A percentile compares a stretch with the other conserved stretches of the same genome.
These are phyloP conservation scores for Eutrema salsugineum DNA, from an alignment of 441 rosid species.

Conservation along the genomic window DNA sequence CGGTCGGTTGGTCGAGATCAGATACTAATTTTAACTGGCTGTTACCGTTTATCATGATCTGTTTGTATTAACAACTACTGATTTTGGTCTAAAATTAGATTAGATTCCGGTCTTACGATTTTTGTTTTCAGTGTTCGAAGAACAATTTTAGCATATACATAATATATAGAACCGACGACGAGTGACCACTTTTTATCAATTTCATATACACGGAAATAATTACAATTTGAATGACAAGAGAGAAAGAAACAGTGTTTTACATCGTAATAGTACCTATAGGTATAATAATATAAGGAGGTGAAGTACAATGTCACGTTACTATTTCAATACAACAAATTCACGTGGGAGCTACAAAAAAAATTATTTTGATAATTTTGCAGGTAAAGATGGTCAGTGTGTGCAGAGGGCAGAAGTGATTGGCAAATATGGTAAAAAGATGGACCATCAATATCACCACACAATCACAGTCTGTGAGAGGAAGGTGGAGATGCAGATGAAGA, in stretches of 20 bases:
- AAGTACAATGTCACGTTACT: constrained; percentile 28
- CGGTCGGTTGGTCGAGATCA: constrained; percentile 24
- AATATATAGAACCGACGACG: constrained; percentile 9
- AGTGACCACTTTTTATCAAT: constrained; percentile 14
- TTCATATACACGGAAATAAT: constrained; percentile 15
- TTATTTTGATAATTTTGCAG: constrained; percentile 23
- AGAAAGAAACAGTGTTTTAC: constrained; percentile 26
- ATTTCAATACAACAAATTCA: constrained; percentile 32
- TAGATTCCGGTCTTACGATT: not conserved
- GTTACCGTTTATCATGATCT: not conserved
- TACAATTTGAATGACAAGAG: constrained; percentile 24
- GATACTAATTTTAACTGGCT: not conserved
- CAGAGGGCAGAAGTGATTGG: constrained; percentile 35
- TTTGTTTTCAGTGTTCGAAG: not conserved
- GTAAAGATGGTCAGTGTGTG: constrained; percentile 34
- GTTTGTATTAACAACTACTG: not conserved
- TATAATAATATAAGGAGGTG: constrained; percentile 21
- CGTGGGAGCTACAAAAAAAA: constrained; percentile 26
- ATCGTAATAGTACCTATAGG: constrained; percentile 28
- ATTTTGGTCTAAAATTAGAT: not conserved
- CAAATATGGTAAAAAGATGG: constrained; percentile 31
- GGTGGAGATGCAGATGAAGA: constrained; percentile 17
- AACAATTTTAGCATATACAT: not conserved
- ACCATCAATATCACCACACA: constrained; percentile 33
- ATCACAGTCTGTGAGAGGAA: constrained; percentile 26